Evolutionary conservation across 192 early-diverging fungal species (phyloP), one percentile per base, ranked within the genome.

Genomic region (Podila minutissima): DNA sequence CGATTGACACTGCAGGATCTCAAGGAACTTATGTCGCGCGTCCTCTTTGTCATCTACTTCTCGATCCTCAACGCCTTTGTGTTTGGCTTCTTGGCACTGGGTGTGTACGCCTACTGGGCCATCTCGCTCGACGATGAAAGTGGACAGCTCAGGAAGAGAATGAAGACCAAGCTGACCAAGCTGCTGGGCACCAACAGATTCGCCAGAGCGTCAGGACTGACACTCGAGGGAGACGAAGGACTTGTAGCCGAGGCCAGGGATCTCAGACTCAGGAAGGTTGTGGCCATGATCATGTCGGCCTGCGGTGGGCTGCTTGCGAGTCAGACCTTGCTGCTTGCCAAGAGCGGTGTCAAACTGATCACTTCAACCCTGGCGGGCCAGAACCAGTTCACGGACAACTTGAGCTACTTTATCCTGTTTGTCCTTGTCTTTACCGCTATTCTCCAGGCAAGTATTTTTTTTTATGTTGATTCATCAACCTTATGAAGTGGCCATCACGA

Each of bases 291-390:
- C 71, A 89, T 88, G 81, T 83, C 85, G 38, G 62, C 86, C 2
- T 85, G 85, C 20, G 89, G 89, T 38, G 89, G 89, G 8, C 53
- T 90, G 22, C 62, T 90, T 15, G 86, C 89, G 17, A 88, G 87
- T 61, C 83, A 90, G 55, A 90, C 89, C 4, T 74, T 90, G 41
- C 69, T 90, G 46, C 62, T 90, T 33, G 89, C 89, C 59, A 90
- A 90, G 72, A 87, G 85, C 46, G 89, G 89, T 41, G 55, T 81
- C 57, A 72, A 73, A 11, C 50, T 81, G 37, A 68, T 81, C 19
- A 81, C 71, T 9, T 81, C 71, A 4, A 64, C 77, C 1, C 17
- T 81, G 64, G 78, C 41, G 51, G 84, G 72, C 38, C 46, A 85
- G 17, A 82, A 87, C 73, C 89, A 90, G 66, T 90, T 90, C 63